Evolutionary conservation across 2,329 filamentous ascomycete genomes (phyloP), one percentile per base, ranked within the genome.

Genomic region (Domatiomyces globalis): DNA sequence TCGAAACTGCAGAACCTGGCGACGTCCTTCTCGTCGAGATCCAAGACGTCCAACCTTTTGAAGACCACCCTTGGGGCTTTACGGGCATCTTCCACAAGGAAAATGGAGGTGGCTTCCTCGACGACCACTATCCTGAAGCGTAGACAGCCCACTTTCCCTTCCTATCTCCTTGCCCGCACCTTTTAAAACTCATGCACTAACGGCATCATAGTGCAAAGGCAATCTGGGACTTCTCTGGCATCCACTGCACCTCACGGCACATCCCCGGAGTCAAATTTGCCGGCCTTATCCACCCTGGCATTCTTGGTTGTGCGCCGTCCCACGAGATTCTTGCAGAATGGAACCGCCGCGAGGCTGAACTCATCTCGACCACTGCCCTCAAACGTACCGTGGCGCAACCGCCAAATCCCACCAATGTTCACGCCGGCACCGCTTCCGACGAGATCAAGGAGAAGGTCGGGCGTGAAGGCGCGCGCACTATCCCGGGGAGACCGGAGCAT

Each of bases 231-330:
- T 85, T 85, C 55, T 81, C 85, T 68, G 82, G 82, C 50, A 85
- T 85, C 59, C 81, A 85, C 69, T 94, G 87, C 71, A 84, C 84
- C 2, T 89, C 84, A 5, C 80, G 88, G 15, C 89, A 95, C 65
- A 87, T 92, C 55, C 87, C 87, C 0, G 83, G 85, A 56, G 88
- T 95, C 43, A 83, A 86, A 43, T 95, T 95, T 64, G 80, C 88
- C 0, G 87, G 89, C 0, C 74, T 95, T 29, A 94, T 95, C 63
- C 89, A 95, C 65, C 89, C 89, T 0, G 89, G 89, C 3, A 95
- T 95, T 57, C 72, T 95, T 8, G 89, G 89, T 17, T 94, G 87
- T 63, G 89, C 89, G 0, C 89, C 89, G 0, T 90, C 85, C 0
- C 71, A 80, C 2, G 81, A 87, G 59, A 72, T 95, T 15, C 78